phyloP scores from a whole-genome alignment of 1,139 yeast species.

The Yamadazyma taylorii region DNA sequence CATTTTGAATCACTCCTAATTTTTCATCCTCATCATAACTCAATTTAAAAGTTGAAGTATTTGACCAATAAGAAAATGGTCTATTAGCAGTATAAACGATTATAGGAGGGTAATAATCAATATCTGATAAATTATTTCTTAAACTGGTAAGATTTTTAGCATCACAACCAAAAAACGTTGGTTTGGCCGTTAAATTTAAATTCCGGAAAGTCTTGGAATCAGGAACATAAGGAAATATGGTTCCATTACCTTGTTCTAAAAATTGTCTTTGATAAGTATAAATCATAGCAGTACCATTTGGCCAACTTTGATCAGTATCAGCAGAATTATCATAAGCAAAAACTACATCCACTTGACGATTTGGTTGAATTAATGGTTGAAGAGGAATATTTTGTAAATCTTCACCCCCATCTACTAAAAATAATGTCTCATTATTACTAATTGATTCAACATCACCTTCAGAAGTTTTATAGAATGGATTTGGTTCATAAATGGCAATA shows the following conservation, averaged over 20 bases:
- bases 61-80: slow-evolving; percentile 65
- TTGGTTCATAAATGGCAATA: slow-evolving; percentile 49
- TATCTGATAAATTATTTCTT: slow-evolving; percentile 20
- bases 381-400: slow-evolving; percentile 44
- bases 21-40: slow-evolving; percentile 60
- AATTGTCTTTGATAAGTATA: slow-evolving; percentile 71
- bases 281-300: slow-evolving; percentile 40
- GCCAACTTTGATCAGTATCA: slow-evolving; percentile 44
- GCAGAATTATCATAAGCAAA: slow-evolving; percentile 52
- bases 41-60: slow-evolving; percentile 71
- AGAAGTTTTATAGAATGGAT: slow-evolving; percentile 52
- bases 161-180: slow-evolving; percentile 87
- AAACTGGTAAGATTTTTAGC: slow-evolving; percentile 61
- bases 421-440: slow-evolving; percentile 35
- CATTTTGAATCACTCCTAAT: slow-evolving; percentile 66
- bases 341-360: slow-evolving; percentile 41
- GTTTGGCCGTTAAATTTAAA: slow-evolving; percentile 60
- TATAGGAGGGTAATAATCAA: slow-evolving; percentile 59
- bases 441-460: slow-evolving; percentile 33
- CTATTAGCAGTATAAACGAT: slow-evolving; percentile 79
- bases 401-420: slow-evolving; percentile 46
- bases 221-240: slow-evolving; percentile 87
- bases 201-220: slow-evolving; percentile 62
- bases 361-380: slow-evolving; percentile 39
- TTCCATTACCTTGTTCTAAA: slow-evolving; percentile 56